Evolutionary conservation across 2,329 filamentous ascomycete species (phyloP).

Genomic region (Phialophora macrospora): DNA sequence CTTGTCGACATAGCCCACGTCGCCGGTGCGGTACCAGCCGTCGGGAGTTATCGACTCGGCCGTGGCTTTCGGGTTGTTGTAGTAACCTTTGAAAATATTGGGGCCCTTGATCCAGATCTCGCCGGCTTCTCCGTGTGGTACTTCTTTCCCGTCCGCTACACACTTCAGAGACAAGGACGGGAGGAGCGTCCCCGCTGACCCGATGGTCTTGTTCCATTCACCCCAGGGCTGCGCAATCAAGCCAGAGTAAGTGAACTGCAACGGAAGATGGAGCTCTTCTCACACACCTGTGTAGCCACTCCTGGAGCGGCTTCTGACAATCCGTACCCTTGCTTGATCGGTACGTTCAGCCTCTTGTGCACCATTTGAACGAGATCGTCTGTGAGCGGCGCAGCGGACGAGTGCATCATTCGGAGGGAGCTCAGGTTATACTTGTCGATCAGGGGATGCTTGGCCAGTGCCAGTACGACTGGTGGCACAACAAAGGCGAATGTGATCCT

Average conservation of each 20-base stretch:
- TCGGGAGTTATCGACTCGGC: slow-evolving; percentile 60
- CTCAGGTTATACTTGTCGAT: slow-evolving; percentile 80
- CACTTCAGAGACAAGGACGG: slow-evolving; percentile 73
- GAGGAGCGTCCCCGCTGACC: slow-evolving; percentile 78
- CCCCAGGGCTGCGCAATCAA: slow-evolving; percentile 64
- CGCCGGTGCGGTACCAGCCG: slow-evolving; percentile 87
- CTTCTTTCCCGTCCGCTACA: slow-evolving; percentile 53
- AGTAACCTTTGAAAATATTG: slow-evolving; percentile 61
- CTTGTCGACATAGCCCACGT: slow-evolving; percentile 76
- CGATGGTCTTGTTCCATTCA: slow-evolving; percentile 71
- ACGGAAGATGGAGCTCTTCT: slow-evolving; percentile 68
- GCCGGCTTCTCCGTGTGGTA: slow-evolving; percentile 65
- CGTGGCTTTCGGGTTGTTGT: slow-evolving; percentile 57
- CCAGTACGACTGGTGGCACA: slow-evolving; percentile 80
- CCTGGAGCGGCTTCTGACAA: slow-evolving; percentile 83
- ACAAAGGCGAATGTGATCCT: slow-evolving; percentile 77
- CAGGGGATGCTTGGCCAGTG: slow-evolving; percentile 75
- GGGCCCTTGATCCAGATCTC: slow-evolving; percentile 70
- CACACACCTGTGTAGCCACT: slow-evolving; percentile 54
- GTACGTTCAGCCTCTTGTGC: slow-evolving; percentile 72
- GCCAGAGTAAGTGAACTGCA: slow-evolving; percentile 38
- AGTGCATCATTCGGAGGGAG: slow-evolving; percentile 81
- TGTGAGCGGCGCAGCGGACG: slow-evolving; percentile 81
- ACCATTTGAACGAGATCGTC: slow-evolving; percentile 76
- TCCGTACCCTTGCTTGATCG: slow-evolving; percentile 87